Evolutionary conservation across 192 early-diverging fungal genomes (phyloP).

Genomic region (Gigaspora rosea): DNA sequence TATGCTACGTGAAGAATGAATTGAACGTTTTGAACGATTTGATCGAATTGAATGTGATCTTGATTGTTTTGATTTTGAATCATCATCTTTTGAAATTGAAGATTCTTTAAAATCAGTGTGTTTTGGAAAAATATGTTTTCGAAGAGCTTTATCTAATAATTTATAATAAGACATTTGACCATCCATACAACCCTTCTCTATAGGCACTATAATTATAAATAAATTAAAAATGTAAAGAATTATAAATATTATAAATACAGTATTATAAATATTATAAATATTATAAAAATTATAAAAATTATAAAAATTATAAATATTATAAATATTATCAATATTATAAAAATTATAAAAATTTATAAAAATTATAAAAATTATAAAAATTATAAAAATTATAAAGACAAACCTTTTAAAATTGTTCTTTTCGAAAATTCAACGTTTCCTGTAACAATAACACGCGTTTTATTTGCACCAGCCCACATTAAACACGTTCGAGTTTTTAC

Average conservation of each 20-base stretch:
- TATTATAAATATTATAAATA: not conserved
- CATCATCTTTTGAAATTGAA: not conserved
- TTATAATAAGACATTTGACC: conserved; percentile 49
- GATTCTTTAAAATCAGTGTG: not conserved
- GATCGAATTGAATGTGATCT: not conserved
- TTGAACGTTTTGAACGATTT: too few species aligned
- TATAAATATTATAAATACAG: too few species aligned
- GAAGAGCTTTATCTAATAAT: conserved; percentile 36
- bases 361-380: not conserved
- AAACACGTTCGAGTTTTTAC: conserved; percentile 57
- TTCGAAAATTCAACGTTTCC: conserved; percentile 53
- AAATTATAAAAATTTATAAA: not conserved
- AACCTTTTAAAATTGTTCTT: conserved; percentile 55
- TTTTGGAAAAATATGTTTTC: not conserved
- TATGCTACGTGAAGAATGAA: too few species aligned
- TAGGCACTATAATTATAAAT: conserved; percentile 33
- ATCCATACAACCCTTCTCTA: conserved; percentile 53
- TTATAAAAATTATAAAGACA: not conserved
- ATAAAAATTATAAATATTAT: not conserved
- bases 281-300: not conserved
- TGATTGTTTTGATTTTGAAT: not conserved
- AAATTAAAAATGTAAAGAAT: too few species aligned
- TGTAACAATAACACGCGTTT: conserved; percentile 47
- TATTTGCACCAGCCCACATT: conserved; percentile 47
- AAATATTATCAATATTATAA: too few species aligned